These are phyloP conservation scores for Infundibulicybe gibba DNA, from an alignment of 768 basidiomycete species.

Conservation along the genomic window DNA sequence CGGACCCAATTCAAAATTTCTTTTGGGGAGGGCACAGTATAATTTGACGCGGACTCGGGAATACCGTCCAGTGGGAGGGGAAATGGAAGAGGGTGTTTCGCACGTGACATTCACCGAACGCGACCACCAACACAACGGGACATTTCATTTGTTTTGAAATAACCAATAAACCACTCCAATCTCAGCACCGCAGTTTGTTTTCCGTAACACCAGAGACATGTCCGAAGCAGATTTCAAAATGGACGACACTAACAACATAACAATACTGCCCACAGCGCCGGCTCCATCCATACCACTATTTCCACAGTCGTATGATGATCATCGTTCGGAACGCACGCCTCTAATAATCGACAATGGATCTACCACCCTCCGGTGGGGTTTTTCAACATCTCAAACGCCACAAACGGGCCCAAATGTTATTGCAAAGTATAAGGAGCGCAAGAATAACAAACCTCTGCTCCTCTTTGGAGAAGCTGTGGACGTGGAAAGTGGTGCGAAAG, in stretches of 20 bases:
- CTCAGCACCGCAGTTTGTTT: too few species aligned
- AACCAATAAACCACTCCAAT: too few species aligned
- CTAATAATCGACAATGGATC: conserved; percentile 91
- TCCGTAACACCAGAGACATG: too few species aligned
- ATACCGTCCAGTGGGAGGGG: too few species aligned
- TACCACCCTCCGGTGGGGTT: conserved; percentile 79
- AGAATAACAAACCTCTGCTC: conserved; percentile 74
- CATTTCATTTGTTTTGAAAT: too few species aligned
- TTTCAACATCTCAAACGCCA: conserved; percentile 58
- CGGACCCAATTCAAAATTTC: background rate
- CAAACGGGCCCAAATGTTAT: conserved; percentile 67
- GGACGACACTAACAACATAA: too few species aligned
- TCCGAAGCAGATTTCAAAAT: too few species aligned
- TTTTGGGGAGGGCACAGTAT: too few species aligned
- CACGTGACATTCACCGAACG: too few species aligned
- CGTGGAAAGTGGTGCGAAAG: conserved; percentile 77
- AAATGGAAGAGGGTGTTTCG: too few species aligned
- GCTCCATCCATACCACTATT: conserved; percentile 17
- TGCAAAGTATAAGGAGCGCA: conserved; percentile 88
- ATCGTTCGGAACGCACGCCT: conserved; percentile 51
- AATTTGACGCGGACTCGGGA: too few species aligned
- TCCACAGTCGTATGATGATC: conserved; percentile 43
- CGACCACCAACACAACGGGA: too few species aligned
- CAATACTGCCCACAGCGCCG: conserved; percentile 8
- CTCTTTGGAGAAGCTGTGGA: conserved; percentile 90